Base-by-base conservation (phyloP, 441 rosid species). In the Adansonia rubrostipa region DNA sequence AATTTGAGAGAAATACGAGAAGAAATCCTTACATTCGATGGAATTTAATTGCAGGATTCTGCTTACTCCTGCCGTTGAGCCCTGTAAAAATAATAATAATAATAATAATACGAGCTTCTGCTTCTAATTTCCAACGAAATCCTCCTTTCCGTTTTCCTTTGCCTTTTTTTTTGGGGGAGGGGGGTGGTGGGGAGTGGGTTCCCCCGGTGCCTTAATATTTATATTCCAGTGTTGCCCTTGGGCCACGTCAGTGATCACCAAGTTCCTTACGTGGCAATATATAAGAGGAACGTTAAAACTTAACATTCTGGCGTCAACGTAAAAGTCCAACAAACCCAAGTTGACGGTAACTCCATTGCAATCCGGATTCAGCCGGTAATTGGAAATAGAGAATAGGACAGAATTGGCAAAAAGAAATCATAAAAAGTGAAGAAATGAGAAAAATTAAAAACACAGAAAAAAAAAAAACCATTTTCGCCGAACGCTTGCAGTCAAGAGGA, bases 181-280 rank as follows among this genome's bases (percentile, higher is more conserved):
- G 33, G 33, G 33, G 33, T 1, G 33, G 33, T 28, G 33, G 33
- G 33, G 17, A 28, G 33, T 51, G 1, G 0, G n/a, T 24, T 44
- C 40, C 56, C 53, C 3, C 47, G 33, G 44, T 33, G 53, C 48
- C 48, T 50, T 28, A 14, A 9, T 7, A 36, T 75, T 28, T 6
- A n/a, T 15, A 75, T 80, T 76, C 77, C 87, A 15, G 75, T 57
- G 47, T 36, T 85, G 76, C 80, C 84, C 83, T 79, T 60, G 0
- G 50, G n/a, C 66, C 78, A 76, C 78, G 78, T 78, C 72, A 36
- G 2, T 40, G 50, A 6, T 3, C 9, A 10, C 13, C 19, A 4
- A 42, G 5, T 22, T 28, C 28, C 13, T 3, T 9, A 67, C 78
- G 77, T 81, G 82, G 77, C 82, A 17, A 5, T 5, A 80, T 84